phyloP scores from a whole-genome alignment of 257 asterid genomes.

The Vinca minor region DNA sequence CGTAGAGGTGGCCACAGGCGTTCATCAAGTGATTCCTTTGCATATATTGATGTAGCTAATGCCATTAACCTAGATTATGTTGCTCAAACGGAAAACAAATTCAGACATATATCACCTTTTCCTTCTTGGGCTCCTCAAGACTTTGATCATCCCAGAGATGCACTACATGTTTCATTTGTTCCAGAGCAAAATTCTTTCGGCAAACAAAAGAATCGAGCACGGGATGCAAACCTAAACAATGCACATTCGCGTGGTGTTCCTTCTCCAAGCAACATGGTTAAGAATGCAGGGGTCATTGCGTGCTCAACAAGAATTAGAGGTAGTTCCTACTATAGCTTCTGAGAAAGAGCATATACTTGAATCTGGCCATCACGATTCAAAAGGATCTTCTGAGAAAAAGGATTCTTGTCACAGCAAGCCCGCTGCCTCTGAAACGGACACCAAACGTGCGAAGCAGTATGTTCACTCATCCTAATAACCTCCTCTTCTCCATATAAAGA shows the following conservation, averaged over 20 bases:
- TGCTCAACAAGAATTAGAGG: conserved; percentile 48
- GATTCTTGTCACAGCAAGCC: conserved; percentile 48
- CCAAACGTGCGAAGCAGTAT: conserved; percentile 90
- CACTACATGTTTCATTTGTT: conserved; percentile 37
- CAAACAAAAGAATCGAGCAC: conserved; percentile 44
- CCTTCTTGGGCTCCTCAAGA: conserved; percentile 73
- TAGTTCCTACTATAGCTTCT: conserved; percentile 36
- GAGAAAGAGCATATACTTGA: conserved; percentile 49
- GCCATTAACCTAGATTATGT: conserved; percentile 13
- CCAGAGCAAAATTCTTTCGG: conserved; percentile 36
- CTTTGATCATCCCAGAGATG: conserved; percentile 44
- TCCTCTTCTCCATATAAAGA: neutral
- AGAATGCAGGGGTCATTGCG: conserved; percentile 33
- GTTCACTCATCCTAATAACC: conserved; percentile 25
- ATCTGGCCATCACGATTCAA: conserved; percentile 42
- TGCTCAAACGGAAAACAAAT: conserved; percentile 20
- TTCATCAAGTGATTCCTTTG: conserved; percentile 88
- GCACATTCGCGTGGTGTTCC: conserved; percentile 44
- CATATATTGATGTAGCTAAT: conserved; percentile 44
- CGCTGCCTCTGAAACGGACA: conserved; percentile 62
- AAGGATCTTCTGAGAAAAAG: conserved; percentile 45
- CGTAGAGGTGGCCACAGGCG: conserved; percentile 89
- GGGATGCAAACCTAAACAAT: conserved; percentile 46
- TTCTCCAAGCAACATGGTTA: conserved; percentile 35
- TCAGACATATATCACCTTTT: conserved; percentile 29